A percentile compares a stretch with the other conserved stretches of the same genome.
These are phyloP conservation scores for Hura crepitans DNA, from an alignment of 441 rosid genomes.

Conservation along the genomic window DNA sequence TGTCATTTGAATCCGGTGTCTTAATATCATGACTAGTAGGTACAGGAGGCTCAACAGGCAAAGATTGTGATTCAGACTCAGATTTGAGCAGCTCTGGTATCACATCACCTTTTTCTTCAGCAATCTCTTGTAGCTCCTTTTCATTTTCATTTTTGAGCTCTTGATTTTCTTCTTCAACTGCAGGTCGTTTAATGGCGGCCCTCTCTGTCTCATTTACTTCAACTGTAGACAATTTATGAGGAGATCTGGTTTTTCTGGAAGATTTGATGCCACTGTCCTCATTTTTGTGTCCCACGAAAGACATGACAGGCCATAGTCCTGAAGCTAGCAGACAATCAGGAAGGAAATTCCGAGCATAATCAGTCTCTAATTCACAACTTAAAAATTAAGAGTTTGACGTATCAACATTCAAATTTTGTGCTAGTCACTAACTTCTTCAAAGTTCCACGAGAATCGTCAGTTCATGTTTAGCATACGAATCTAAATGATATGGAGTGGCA, in stretches of 20 bases:
- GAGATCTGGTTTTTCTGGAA: constrained; percentile 35
- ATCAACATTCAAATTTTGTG: neutral
- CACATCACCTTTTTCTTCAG: constrained; percentile 34
- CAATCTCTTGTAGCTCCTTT: constrained; percentile 30
- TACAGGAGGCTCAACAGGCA: constrained; percentile 39
- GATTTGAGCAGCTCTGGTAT: constrained; percentile 33
- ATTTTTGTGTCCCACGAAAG: constrained; percentile 68
- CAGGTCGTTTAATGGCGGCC: constrained; percentile 23
- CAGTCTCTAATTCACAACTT: constrained; percentile 6
- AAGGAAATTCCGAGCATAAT: constrained; percentile 3
- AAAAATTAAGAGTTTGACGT: neutral
- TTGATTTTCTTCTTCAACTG: constrained; percentile 41
- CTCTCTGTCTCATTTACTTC: constrained; percentile 36
- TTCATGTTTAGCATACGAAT: neutral
- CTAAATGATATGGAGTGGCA: neutral
- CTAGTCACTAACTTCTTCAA: neutral
- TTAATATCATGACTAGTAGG: constrained; percentile 26
- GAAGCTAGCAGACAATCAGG: constrained; percentile 38
- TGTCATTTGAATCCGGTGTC: constrained; percentile 31
- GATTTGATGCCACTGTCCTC: constrained; percentile 42
- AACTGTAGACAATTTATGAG: constrained; percentile 25
- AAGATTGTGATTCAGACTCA: constrained; percentile 38
- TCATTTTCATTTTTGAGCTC: constrained; percentile 27
- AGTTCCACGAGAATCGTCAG: neutral
- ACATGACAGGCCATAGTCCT: constrained; percentile 78